Conservation (phyloP, 345 rosid genomes). For the Firmiana major region DNA sequence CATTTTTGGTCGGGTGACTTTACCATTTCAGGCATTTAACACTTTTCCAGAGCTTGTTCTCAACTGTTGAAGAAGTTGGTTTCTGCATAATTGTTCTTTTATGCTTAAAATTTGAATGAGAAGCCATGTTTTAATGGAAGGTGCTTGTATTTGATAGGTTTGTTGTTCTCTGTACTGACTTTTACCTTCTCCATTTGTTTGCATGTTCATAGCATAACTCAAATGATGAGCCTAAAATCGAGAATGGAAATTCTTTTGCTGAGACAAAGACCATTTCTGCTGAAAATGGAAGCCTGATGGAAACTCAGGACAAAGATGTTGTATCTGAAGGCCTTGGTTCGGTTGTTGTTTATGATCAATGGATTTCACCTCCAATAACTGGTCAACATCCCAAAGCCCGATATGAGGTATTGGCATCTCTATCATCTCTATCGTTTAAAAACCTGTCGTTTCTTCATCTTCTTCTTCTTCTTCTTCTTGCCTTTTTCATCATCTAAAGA, state of each 20-base stretch:
- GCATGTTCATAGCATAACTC: conserved; percentile 44
- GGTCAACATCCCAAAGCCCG: conserved; percentile 89
- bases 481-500: conserved; percentile 22
- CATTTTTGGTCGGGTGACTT: not conserved
- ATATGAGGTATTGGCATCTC: conserved; percentile 64
- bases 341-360: conserved; percentile 81
- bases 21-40: conserved; percentile 8
- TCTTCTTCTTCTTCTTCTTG: conserved; percentile 16
- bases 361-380: conserved; percentile 74
- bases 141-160: not conserved
- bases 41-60: not conserved
- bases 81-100: not conserved
- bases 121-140: not conserved
- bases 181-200: conserved; percentile 11
- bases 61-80: not conserved
- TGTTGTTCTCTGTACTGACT: not conserved
- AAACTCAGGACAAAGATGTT: conserved; percentile 90
- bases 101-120: not conserved
- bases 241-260: conserved; percentile 57
- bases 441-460: not conserved
- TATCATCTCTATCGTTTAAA: conserved; percentile 22
- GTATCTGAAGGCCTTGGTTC: conserved; percentile 77
- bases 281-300: conserved; percentile 62
- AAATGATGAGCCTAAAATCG: conserved; percentile 49
- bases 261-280: conserved; percentile 64